A percentile compares a stretch with the other conserved stretches of the same genome.
Evolutionary conservation across 169 alveolate genomes (phyloP).

Genomic region (Plasmodium coatneyi): DNA sequence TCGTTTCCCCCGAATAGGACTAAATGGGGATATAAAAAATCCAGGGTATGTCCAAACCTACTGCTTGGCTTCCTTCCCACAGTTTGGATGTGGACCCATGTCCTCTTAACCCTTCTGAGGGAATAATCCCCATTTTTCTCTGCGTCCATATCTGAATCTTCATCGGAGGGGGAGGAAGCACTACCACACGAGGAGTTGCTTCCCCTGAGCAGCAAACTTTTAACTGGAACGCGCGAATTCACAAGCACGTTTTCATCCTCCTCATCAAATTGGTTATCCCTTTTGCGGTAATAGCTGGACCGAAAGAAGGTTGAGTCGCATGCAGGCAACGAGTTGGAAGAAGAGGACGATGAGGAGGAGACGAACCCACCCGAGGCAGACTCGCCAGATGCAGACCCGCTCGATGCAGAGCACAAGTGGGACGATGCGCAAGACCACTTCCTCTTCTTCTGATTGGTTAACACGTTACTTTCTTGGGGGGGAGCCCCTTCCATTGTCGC

Average conservation of each 20-base stretch:
- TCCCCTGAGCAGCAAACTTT: neutral
- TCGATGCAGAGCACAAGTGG: neutral
- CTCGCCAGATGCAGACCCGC: neutral
- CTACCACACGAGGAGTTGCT: neutral
- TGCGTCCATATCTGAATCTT: neutral
- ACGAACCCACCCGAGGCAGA: neutral
- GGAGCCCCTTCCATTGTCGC: neutral
- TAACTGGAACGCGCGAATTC: slow-evolving; percentile 32
- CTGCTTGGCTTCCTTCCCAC: slow-evolving; percentile 48
- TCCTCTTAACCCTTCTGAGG: slow-evolving; percentile 12
- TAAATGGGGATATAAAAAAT: slow-evolving; percentile 59
- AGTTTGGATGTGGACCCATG: slow-evolving; percentile 38
- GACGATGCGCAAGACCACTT: slow-evolving; percentile 15
- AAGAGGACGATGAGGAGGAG: neutral
- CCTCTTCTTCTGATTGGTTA: neutral
- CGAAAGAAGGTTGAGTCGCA: neutral
- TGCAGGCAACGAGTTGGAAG: slow-evolving; percentile 15
- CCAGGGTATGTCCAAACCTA: slow-evolving; percentile 72
- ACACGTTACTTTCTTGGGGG: neutral
- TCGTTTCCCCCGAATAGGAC: slow-evolving; percentile 74
- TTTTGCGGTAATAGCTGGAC: neutral
- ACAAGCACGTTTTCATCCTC: neutral
- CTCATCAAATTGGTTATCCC: neutral
- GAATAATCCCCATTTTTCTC: neutral
- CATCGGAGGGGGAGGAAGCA: slow-evolving; percentile 4